Evolutionary conservation across 805 yeast genomes (phyloP).

Genomic region (Metschnikowia proteae): DNA sequence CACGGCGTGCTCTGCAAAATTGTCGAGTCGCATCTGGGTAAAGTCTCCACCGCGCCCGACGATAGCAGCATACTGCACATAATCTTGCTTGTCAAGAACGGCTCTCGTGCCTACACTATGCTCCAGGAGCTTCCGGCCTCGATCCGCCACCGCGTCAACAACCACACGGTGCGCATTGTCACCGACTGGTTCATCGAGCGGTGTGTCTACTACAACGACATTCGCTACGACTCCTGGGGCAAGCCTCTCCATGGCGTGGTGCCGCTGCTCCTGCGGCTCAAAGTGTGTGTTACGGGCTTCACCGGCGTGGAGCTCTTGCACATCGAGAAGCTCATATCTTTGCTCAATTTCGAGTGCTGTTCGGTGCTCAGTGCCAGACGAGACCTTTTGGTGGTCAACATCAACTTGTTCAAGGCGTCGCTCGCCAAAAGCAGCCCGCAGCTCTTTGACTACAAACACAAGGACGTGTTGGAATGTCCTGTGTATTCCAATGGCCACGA

Average conservation of each 20-base stretch:
- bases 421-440: constrained; percentile 38
- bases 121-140: constrained; percentile 24
- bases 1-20: constrained; percentile 36
- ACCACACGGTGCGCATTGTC: constrained; percentile 31
- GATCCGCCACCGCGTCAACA: constrained; percentile 22
- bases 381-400: constrained; percentile 55
- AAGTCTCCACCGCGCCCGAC: constrained; percentile 15
- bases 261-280: constrained; percentile 22
- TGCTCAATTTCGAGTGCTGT: constrained; percentile 49
- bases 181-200: constrained; percentile 86
- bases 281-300: constrained; percentile 65
- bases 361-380: constrained; percentile 48
- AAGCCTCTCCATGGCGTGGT: constrained; percentile 42
- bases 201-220: constrained; percentile 52
- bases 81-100: constrained; percentile 29
- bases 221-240: constrained; percentile 61
- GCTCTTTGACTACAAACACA: constrained; percentile 35
- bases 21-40: constrained; percentile 46
- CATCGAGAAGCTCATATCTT: constrained; percentile 55
- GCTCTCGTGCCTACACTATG: constrained; percentile 25
- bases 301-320: constrained; percentile 74
- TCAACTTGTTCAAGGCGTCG: constrained; percentile 41
- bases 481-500: constrained; percentile 21
- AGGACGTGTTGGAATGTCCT: constrained; percentile 35
- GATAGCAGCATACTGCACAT: constrained; percentile 30